Conservation (phyloP, 768 basidiomycete genomes). For the Lactifluus volemus region DNA sequence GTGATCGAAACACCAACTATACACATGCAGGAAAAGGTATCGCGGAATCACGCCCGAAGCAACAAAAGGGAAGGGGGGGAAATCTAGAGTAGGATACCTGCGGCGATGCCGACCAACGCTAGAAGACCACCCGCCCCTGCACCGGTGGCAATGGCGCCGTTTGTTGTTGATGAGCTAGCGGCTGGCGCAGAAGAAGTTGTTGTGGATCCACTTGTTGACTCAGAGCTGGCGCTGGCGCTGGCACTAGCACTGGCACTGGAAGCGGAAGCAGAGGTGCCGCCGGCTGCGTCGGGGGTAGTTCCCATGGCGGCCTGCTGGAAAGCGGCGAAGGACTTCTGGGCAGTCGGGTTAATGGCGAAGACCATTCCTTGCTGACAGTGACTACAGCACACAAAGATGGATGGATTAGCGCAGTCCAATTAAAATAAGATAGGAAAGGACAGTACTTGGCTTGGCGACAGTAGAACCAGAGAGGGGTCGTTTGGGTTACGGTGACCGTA, state of each 20-base stretch:
- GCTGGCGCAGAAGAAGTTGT: not conserved
- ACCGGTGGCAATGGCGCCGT: not conserved
- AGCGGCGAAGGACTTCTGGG: slow-evolving; percentile 21
- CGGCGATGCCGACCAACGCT: slow-evolving; percentile 14
- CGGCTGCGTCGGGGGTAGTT: not conserved
- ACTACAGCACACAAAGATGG: slow-evolving; percentile 2
- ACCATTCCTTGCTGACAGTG: slow-evolving; percentile 27
- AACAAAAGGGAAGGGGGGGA: not conserved
- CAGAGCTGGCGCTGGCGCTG: not conserved
- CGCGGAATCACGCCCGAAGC: not conserved
- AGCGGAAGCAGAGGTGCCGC: not conserved
- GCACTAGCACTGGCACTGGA: too few species aligned
- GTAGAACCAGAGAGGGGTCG: slow-evolving; percentile 27
- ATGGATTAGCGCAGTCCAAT: not conserved
- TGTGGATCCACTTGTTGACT: not conserved
- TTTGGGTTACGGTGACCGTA: slow-evolving; percentile 19
- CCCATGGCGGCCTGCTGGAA: slow-evolving; percentile 21
- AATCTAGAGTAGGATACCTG: slow-evolving; percentile 14
- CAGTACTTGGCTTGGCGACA: slow-evolving; percentile 24
- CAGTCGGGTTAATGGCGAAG: slow-evolving; percentile 26
- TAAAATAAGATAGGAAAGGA: slow-evolving; percentile 7
- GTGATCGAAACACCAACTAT: not conserved
- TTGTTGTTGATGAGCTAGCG: not conserved
- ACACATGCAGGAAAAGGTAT: not conserved
- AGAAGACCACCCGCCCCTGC: slow-evolving; percentile 8